Conservation (phyloP, 345 rosid genomes). For the Ceriops tagal region DNA sequence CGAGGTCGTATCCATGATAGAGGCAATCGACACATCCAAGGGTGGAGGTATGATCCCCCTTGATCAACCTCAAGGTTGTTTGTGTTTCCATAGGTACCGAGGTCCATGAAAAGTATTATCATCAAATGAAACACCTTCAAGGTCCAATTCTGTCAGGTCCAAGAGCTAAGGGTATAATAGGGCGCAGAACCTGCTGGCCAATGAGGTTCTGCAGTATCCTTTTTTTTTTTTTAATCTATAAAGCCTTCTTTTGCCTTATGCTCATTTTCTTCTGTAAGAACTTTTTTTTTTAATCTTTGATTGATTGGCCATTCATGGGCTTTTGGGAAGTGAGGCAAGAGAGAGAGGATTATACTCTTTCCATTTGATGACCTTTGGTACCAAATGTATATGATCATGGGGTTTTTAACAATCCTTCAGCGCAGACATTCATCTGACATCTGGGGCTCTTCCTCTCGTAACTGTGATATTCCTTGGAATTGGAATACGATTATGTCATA, state of each 20-base stretch:
- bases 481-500: too few species aligned
- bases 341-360: neutral
- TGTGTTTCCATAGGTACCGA: constrained; percentile 31
- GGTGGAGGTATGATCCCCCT: constrained; percentile 35
- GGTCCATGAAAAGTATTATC: constrained; percentile 17
- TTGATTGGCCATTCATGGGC: constrained; percentile 1
- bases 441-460: too few species aligned
- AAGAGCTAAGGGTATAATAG: constrained; percentile 20
- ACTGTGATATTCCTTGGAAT: too few species aligned
- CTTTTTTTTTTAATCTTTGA: neutral
- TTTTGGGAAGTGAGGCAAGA: neutral
- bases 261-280: neutral
- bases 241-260: constrained; percentile 10
- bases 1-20: constrained; percentile 31
- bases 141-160: constrained; percentile 12
- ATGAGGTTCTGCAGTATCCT: constrained; percentile 15
- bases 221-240: neutral
- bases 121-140: constrained; percentile 1
- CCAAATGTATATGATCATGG: neutral
- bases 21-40: constrained; percentile 35
- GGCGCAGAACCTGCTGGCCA: constrained; percentile 18
- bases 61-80: constrained; percentile 30
- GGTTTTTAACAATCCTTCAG: too few species aligned
- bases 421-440: too few species aligned
- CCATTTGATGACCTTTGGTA: neutral